These are phyloP conservation scores for Bipolaris cookei DNA, from an alignment of 2,329 filamentous ascomycete species.

Conservation along the genomic window DNA sequence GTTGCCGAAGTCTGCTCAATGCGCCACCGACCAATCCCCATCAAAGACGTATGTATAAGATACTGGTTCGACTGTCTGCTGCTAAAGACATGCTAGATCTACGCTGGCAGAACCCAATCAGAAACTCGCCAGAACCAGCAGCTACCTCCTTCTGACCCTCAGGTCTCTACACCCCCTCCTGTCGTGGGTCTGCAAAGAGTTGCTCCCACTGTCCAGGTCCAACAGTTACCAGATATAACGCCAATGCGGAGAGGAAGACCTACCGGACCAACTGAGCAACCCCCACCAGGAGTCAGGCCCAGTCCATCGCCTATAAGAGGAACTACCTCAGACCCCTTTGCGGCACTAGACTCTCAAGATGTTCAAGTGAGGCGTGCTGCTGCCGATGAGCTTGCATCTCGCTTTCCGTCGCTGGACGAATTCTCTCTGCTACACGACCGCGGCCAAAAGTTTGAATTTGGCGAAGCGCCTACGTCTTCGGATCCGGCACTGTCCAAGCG, in stretches of 20 bases:
- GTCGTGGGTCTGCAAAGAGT: constrained; percentile 82
- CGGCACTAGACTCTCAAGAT: constrained; percentile 77
- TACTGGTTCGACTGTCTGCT: not conserved
- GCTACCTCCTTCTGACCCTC: constrained; percentile 62
- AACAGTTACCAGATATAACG: constrained; percentile 82
- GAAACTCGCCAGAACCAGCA: constrained; percentile 68
- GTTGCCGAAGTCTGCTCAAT: constrained; percentile 85
- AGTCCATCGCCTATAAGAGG: constrained; percentile 74
- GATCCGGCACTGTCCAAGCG: constrained; percentile 64
- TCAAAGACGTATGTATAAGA: constrained; percentile 73
- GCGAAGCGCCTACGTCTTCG: constrained; percentile 49
- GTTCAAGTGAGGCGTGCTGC: constrained; percentile 56
- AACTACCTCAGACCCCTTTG: constrained; percentile 82
- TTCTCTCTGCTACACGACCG: constrained; percentile 89
- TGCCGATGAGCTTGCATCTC: constrained; percentile 79
- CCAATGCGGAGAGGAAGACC: constrained; percentile 92
- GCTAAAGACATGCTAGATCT: constrained; percentile 53
- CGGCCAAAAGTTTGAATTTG: constrained; percentile 84
- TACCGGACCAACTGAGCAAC: constrained; percentile 57
- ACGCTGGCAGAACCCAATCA: constrained; percentile 63
- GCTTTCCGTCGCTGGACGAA: constrained; percentile 90
- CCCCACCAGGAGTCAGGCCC: constrained; percentile 55
- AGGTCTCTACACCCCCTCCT: constrained; percentile 59
- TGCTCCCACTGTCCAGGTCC: constrained; percentile 72
- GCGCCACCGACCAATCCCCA: constrained; percentile 83